Evolutionary conservation across 257 asterid species (phyloP).

Genomic region (Handroanthus guayacan): DNA sequence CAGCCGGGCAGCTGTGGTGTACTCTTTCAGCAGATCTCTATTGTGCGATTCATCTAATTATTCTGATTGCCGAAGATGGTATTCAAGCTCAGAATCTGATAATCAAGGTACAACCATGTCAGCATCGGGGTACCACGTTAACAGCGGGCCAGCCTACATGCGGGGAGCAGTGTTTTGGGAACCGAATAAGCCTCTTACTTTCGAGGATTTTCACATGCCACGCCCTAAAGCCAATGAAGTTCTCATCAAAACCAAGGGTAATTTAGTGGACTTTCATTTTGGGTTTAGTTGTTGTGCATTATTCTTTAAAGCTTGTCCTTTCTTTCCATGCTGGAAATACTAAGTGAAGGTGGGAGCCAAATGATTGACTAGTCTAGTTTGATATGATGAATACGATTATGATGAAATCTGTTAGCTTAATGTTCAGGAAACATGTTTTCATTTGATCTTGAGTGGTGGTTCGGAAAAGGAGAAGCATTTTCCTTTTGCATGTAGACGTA

Average conservation of each 20-base stretch:
- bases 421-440: neutral
- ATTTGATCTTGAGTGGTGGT: neutral
- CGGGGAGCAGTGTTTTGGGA: conserved; percentile 94
- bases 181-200: conserved; percentile 73
- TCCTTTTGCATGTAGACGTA: neutral
- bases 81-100: conserved; percentile 43
- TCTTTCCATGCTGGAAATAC: neutral
- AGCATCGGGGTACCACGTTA: conserved; percentile 71
- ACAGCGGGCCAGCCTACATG: conserved; percentile 79
- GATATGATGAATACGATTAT: conserved; percentile 3
- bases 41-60: conserved; percentile 31
- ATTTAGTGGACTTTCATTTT: neutral
- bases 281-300: conserved; percentile 12
- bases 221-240: conserved; percentile 91
- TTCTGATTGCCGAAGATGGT: conserved; percentile 46
- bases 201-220: conserved; percentile 92
- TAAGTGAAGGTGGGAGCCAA: neutral
- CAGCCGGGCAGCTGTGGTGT: conserved; percentile 36
- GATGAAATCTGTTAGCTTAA: neutral
- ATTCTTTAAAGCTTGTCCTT: conserved; percentile 28
- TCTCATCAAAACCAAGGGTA: conserved; percentile 94
- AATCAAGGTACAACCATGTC: conserved; percentile 45
- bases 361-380: conserved; percentile 2
- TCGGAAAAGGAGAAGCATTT: neutral
- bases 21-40: conserved; percentile 27